These are phyloP conservation scores for Tritrichomonas foetus DNA, from an alignment of 208 protist species.

Conservation along the genomic window DNA sequence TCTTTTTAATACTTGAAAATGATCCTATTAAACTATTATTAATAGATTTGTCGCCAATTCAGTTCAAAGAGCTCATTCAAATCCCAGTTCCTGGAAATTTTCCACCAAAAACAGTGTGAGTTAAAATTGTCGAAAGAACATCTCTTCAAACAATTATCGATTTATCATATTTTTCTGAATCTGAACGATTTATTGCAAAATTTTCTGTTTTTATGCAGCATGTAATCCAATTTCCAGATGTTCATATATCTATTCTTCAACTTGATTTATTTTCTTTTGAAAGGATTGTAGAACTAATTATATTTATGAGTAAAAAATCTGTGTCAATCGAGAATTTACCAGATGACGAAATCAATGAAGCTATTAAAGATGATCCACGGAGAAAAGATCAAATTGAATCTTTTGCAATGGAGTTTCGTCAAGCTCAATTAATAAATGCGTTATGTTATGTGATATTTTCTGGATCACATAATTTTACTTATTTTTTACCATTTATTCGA, in stretches of 20 bases:
- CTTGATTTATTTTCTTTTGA: not conserved
- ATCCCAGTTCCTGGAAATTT: too few species aligned
- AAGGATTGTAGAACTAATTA: not conserved
- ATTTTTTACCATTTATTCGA: not conserved
- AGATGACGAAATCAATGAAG: not conserved
- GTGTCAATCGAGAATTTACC: not conserved
- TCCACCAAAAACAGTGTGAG: too few species aligned
- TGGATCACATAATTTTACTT: not conserved
- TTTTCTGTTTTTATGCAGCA: not conserved
- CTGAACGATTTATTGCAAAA: not conserved
- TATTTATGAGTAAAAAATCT: not conserved
- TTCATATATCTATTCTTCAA: not conserved
- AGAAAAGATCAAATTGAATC: not conserved
- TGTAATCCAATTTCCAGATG: not conserved
- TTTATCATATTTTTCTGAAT: not conserved
- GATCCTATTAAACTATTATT: too few species aligned
- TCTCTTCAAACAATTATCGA: not conserved
- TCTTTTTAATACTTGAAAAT: too few species aligned
- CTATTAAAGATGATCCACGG: not conserved
- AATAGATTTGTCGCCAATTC: too few species aligned
- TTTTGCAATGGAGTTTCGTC: not conserved
- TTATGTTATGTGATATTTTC: not conserved
- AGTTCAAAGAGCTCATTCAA: too few species aligned
- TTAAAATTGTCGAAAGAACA: too few species aligned
- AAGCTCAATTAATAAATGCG: not conserved